Evolutionary conservation across 805 yeast genomes (phyloP).

Genomic region (Saturnispora mendoncae): DNA sequence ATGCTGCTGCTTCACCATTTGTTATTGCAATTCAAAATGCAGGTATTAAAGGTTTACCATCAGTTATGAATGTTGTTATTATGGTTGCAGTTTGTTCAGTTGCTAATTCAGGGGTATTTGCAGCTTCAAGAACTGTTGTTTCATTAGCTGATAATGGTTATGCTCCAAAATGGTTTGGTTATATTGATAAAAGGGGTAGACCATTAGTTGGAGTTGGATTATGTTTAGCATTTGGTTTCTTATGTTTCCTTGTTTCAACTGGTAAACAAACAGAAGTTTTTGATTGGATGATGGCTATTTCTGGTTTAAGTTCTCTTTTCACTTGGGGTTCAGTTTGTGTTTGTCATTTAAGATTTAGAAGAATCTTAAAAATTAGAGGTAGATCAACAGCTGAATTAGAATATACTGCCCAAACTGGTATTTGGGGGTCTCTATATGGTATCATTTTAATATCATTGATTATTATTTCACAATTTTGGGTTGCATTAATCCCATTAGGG

Average conservation of each 20-base stretch:
- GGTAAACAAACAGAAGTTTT: conserved; percentile 48
- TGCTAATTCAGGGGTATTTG: conserved; percentile 67
- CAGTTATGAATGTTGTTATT: conserved; percentile 67
- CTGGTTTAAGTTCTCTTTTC: conserved; percentile 65
- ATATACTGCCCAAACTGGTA: conserved; percentile 59
- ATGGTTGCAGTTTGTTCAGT: conserved; percentile 65
- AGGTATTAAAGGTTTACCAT: conserved; percentile 58
- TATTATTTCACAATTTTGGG: conserved; percentile 72
- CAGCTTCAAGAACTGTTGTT: conserved; percentile 59
- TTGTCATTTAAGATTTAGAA: conserved; percentile 63
- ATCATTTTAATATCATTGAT: conserved; percentile 47
- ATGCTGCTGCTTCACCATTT: conserved; percentile 63
- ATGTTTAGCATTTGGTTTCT: conserved; percentile 44
- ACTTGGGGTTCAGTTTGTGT: conserved; percentile 72
- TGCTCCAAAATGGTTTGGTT: conserved; percentile 53
- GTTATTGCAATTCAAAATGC: conserved; percentile 60
- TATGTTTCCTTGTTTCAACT: conserved; percentile 58
- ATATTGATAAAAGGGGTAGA: conserved; percentile 69
- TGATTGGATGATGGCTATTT: conserved; percentile 64
- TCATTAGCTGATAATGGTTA: conserved; percentile 63
- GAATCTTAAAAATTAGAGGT: conserved; percentile 56
- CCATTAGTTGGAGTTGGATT: conserved; percentile 60
- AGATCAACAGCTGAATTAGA: conserved; percentile 60
- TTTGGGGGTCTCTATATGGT: conserved; percentile 60
- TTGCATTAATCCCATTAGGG: conserved; percentile 56